Evolutionary conservation across 2,329 filamentous ascomycete genomes (phyloP).

Genomic region (Tolypocladium paradoxum): DNA sequence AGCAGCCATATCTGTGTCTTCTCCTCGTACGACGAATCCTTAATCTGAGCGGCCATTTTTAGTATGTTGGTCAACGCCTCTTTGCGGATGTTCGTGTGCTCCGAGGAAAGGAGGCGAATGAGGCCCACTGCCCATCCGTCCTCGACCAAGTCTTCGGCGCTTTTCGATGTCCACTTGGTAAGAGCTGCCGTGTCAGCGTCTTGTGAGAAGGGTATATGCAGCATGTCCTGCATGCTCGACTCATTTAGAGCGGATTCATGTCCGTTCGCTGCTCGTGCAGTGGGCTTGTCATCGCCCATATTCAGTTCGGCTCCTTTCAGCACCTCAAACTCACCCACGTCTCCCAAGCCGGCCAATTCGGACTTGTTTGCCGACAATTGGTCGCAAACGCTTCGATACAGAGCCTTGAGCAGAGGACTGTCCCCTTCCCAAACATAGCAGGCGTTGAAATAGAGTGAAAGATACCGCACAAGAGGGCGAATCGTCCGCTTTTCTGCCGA

Average conservation of each 20-base stretch:
- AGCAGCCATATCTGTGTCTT: slow-evolving; percentile 71
- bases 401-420: slow-evolving; percentile 12
- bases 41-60: slow-evolving; percentile 52
- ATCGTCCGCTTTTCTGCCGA: slow-evolving; percentile 32
- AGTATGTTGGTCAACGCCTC: slow-evolving; percentile 63
- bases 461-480: slow-evolving; percentile 42
- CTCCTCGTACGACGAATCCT: slow-evolving; percentile 62
- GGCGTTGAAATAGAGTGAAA: slow-evolving; percentile 45
- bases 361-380: slow-evolving; percentile 15
- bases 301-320: slow-evolving; percentile 5
- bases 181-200: slow-evolving; percentile 42
- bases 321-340: slow-evolving; percentile 7
- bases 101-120: slow-evolving; percentile 64
- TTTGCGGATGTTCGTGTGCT: slow-evolving; percentile 63
- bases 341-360: slow-evolving; percentile 11
- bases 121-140: slow-evolving; percentile 62
- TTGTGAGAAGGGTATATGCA: slow-evolving; percentile 35
- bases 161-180: slow-evolving; percentile 62
- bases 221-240: slow-evolving; percentile 39
- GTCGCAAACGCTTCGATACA: slow-evolving; percentile 21
- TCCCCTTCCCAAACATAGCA: slow-evolving; percentile 40
- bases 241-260: slow-evolving; percentile 15
- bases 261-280: not conserved
- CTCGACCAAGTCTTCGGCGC: slow-evolving; percentile 67
- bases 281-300: slow-evolving; percentile 1